These are phyloP conservation scores for Candida sanyaensis DNA, from an alignment of 1,139 yeast species.

Conservation along the genomic window DNA sequence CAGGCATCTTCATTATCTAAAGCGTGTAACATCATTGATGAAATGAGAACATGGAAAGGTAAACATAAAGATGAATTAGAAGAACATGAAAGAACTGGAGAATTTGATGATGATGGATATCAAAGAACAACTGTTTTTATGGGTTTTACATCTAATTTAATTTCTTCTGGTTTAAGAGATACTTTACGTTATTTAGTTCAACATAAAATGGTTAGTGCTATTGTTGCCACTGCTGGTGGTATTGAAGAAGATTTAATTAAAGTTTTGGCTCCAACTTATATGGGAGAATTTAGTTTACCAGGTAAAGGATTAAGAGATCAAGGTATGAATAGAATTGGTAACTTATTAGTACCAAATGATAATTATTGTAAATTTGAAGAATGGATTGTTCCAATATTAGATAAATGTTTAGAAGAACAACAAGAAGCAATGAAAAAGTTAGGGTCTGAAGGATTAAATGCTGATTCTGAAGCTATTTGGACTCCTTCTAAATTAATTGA, in stretches of 20 bases:
- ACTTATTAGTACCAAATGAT: constrained; percentile 93
- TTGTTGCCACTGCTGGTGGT: constrained; percentile 97
- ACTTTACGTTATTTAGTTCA: constrained; percentile 87
- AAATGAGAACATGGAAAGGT: constrained; percentile 94
- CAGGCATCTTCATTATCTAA: constrained; percentile 85
- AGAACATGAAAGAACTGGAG: constrained; percentile 72
- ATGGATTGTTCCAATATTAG: constrained; percentile 95
- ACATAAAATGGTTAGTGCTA: constrained; percentile 90
- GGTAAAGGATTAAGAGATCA: constrained; percentile 86
- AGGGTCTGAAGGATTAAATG: constrained; percentile 58
- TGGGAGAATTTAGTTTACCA: constrained; percentile 84
- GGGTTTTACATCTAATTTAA: constrained; percentile 97
- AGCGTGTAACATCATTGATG: constrained; percentile 88
- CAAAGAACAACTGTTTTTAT: constrained; percentile 89
- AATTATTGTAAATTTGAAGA: constrained; percentile 97
- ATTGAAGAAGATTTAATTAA: constrained; percentile 96
- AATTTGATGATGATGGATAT: constrained; percentile 75
- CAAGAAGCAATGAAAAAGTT: constrained; percentile 61
- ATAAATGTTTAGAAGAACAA: constrained; percentile 86
- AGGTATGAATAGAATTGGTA: constrained; percentile 98
- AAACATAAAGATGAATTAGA: constrained; percentile 62
- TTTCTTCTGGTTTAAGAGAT: constrained; percentile 91
- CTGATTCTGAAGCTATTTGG: constrained; percentile 60
- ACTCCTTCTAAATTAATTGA: constrained; percentile 93
- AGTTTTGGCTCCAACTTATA: constrained; percentile 91